A percentile compares a stretch with the other conserved stretches of the same genome.
These are phyloP conservation scores for Lactuca saligna DNA, from an alignment of 129 eudicot genomes.

Conservation along the genomic window DNA sequence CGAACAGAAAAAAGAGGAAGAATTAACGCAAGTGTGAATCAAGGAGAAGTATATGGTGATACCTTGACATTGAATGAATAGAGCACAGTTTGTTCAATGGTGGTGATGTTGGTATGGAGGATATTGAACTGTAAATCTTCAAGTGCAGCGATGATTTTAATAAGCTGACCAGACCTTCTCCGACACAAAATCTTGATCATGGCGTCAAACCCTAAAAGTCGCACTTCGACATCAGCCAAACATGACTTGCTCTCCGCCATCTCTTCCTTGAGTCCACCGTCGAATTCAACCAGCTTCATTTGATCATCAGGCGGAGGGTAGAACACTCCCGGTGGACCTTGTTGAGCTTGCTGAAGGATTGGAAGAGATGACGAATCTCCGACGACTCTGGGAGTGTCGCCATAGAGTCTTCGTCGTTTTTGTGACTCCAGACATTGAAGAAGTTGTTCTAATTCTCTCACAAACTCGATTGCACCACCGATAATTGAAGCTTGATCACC, in stretches of 20 bases:
- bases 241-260: slow-evolving; percentile 86
- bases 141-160: slow-evolving; percentile 72
- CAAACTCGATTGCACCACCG: slow-evolving; percentile 97
- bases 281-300: slow-evolving; percentile 46
- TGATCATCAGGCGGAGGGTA: slow-evolving; percentile 43
- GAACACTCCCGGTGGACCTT: slow-evolving; percentile 29
- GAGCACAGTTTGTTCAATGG: slow-evolving; percentile 95
- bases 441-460: slow-evolving; percentile 88
- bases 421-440: slow-evolving; percentile 95
- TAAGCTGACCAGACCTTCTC: slow-evolving; percentile 89
- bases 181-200: slow-evolving; percentile 87
- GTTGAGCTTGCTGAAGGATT: slow-evolving; percentile 41
- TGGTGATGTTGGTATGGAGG: slow-evolving; percentile 86
- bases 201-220: slow-evolving; percentile 80
- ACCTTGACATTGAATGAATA: slow-evolving; percentile 96
- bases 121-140: slow-evolving; percentile 84
- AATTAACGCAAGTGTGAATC: no score
- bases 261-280: slow-evolving; percentile 59
- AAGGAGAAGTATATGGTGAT: background rate
- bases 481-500: slow-evolving; percentile 95
- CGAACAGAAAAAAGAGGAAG: background rate
- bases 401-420: slow-evolving; percentile 74
- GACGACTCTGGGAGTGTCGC: slow-evolving; percentile 47
- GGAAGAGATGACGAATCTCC: slow-evolving; percentile 45
- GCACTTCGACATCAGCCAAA: slow-evolving; percentile 89